A percentile compares a stretch with the other conserved stretches of the same genome.
Evolutionary conservation across 2,329 filamentous ascomycete genomes (phyloP).

Genomic region (Helotiales sp.): DNA sequence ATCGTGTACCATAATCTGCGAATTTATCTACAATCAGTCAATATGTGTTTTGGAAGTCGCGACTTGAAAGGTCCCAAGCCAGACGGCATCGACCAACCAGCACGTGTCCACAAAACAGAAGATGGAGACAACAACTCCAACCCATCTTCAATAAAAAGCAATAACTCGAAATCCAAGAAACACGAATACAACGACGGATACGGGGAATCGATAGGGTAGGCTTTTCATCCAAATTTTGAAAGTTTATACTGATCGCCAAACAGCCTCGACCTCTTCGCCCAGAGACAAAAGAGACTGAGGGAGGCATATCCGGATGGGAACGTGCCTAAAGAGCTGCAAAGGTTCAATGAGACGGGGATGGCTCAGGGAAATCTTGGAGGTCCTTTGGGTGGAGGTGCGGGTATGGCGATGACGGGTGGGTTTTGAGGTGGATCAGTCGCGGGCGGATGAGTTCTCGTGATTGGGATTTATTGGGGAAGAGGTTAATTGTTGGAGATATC

Average conservation of each 20-base stretch:
- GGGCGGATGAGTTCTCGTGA: no score
- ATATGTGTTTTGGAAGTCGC: constrained; percentile 3
- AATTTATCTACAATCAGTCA: neutral
- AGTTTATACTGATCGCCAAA: neutral
- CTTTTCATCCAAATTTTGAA: neutral
- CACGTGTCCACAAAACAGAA: neutral
- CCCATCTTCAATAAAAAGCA: neutral
- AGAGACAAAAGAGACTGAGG: neutral
- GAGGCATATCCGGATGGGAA: constrained; percentile 3
- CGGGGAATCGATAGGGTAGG: constrained; percentile 3
- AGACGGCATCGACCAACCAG: neutral
- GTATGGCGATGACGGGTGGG: neutral
- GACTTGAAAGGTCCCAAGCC: neutral
- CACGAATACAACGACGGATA: neutral
- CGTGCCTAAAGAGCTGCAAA: neutral
- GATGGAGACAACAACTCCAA: neutral
- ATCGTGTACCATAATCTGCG: no score
- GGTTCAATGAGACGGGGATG: constrained; percentile 2
- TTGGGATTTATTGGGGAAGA: no score
- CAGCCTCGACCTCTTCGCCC: constrained; percentile 1
- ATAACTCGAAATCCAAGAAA: neutral
- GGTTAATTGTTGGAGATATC: no score
- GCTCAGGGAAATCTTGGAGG: constrained; percentile 1
- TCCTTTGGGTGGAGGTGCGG: constrained; percentile 1
- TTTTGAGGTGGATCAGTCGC: neutral